These are phyloP conservation scores for Mycena venus DNA, from an alignment of 768 basidiomycete species.

Conservation along the genomic window DNA sequence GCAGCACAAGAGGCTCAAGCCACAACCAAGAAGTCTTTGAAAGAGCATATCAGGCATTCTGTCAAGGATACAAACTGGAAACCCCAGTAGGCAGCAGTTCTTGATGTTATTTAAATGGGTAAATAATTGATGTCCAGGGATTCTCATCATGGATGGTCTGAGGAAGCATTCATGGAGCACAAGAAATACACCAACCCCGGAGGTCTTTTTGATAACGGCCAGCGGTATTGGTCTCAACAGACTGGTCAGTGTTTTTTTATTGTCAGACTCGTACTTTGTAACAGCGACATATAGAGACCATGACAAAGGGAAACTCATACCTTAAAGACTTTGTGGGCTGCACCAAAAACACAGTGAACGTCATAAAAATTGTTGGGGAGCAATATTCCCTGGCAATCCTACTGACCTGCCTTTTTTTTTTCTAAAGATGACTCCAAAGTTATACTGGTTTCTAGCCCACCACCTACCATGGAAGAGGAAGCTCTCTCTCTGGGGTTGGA, in stretches of 20 bases:
- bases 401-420: background rate
- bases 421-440: background rate
- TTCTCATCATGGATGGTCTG: background rate
- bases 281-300: too few species aligned
- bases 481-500: background rate
- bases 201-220: background rate
- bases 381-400: background rate
- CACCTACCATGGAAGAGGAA: background rate
- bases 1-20: background rate
- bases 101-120: too few species aligned
- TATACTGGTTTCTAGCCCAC: background rate
- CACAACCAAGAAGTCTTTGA: background rate
- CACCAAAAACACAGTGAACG: background rate
- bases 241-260: background rate
- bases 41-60: background rate
- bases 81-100: too few species aligned
- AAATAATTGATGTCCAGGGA: background rate
- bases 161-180: background rate
- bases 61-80: background rate
- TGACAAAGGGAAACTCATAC: too few species aligned
- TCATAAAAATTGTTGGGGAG: background rate
- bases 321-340: background rate
- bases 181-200: background rate
- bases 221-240: background rate
- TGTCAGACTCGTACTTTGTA: background rate